Base-by-base conservation (phyloP, 768 basidiomycete genomes). In the Strobilomyces echinocephalus region DNA sequence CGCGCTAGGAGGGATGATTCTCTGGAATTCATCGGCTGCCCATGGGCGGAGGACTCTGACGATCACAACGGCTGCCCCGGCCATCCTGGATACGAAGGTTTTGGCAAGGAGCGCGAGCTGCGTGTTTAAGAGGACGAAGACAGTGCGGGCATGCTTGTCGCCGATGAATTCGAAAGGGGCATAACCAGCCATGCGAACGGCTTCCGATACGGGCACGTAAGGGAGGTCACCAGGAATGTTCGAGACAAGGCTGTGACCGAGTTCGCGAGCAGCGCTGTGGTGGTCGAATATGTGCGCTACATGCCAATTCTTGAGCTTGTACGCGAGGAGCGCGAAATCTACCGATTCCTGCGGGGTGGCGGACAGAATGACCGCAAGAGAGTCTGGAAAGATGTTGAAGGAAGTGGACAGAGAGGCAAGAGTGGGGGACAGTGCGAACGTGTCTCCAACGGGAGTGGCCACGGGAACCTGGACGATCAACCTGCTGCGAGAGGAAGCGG, bases 251-350 rank as follows among this genome's bases (percentile, higher is more conserved):
- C 75, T 63, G 50, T 84, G 79, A 3, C 88, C 83, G 33, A 81
- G 73, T 71, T 98, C 93, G 24, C 95, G 85, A 33, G 85, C 76
- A 31, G 84, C 77, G 56, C 83, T 82, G 64, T 89, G 79, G 61
- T 95, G 90, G 69, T 98, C 94, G 65, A 98, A 94, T 39, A 97
- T 73, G 68, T 97, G 93, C 51, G 94, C 78, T 52, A 90, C 84
- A 69, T 95, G 91, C 39, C 73, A 79, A 18, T 73, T 67, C 15
- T 77, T 76, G 46, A 88, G 70, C 54, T 76, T 77, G 74, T 94
- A 94, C n/a, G 91, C 77, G 45, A 91, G 76, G 26, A 80, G 63
- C 3, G 93, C 81, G 51, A 92, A 80, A 62, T 91, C 87, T 44
- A 85, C 79, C 15, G 88, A 77, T 67, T 97, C 91, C 58, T 88